Conservation (phyloP, 805 yeast species). For the Ogataea corticis region DNA sequence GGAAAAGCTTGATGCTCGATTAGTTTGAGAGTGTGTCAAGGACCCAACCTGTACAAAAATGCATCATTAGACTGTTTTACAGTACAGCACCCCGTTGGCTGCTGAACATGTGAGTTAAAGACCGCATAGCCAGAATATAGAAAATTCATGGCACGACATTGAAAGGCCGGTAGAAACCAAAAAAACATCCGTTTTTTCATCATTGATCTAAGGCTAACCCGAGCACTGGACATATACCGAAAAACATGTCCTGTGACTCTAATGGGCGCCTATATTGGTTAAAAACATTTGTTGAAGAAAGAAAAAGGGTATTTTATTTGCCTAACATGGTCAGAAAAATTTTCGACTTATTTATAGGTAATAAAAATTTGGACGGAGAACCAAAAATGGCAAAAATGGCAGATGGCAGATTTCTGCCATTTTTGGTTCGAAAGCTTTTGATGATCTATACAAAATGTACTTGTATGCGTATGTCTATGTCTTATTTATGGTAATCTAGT, state of each 20-base stretch:
- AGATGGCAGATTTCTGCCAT: constrained; percentile 6
- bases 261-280: constrained; percentile 73
- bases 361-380: no score
- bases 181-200: constrained; percentile 21
- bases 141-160: constrained; percentile 51
- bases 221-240: constrained; percentile 74
- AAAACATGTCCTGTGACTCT: constrained; percentile 64
- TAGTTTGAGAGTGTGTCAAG: constrained; percentile 28
- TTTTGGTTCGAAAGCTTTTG: background rate
- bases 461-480: constrained; percentile 1
- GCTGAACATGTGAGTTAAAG: constrained; percentile 59
- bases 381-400: no score
- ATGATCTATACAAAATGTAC: background rate
- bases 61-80: no score
- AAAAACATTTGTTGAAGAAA: constrained; percentile 28
- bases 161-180: constrained; percentile 51
- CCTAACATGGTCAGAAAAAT: constrained; percentile 5
- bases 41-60: no score
- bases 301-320: no score
- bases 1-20: constrained; percentile 59
- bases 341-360: constrained; percentile 4
- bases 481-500: constrained; percentile 15
- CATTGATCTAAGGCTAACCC: constrained; percentile 84
- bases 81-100: background rate
- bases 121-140: constrained; percentile 65